Conservation (phyloP, 352 stramenopile species). For the Pythium periplocum region DNA sequence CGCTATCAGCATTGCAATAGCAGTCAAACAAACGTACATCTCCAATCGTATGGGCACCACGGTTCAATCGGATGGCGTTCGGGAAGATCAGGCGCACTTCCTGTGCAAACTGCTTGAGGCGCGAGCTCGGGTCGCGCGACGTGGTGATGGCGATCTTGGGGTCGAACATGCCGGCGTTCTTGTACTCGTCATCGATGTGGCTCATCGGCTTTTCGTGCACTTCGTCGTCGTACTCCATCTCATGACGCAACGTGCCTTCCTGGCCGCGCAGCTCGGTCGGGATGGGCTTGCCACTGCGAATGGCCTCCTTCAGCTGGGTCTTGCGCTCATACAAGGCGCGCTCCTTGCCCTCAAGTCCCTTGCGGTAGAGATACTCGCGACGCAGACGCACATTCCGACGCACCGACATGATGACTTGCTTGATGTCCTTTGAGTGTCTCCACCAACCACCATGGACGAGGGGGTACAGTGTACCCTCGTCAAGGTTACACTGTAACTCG, state of each 20-base stretch:
- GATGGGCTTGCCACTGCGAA: constrained; percentile 93
- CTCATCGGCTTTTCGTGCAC: constrained; percentile 83
- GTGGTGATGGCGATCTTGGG: constrained; percentile 98
- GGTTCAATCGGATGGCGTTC: constrained; percentile 97
- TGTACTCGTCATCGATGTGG: constrained; percentile 99
- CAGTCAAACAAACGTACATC: constrained; percentile 37
- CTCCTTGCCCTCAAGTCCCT: constrained; percentile 95
- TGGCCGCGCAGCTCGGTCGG: constrained; percentile 95
- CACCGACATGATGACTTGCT: constrained; percentile 63
- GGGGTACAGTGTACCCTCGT: no score
- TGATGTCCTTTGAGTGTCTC: neutral
- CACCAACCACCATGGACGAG: neutral
- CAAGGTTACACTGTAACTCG: no score
- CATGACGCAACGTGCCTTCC: constrained; percentile 89
- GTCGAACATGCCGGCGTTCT: constrained; percentile 95
- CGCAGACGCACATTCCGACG: constrained; percentile 95
- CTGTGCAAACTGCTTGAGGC: constrained; percentile 99
- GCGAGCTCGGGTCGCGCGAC: constrained; percentile 93
- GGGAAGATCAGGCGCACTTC: constrained; percentile 98
- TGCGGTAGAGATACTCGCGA: constrained; percentile 99
- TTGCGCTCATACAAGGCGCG: constrained; percentile 97
- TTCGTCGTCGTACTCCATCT: constrained; percentile 92
- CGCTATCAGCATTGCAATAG: no score
- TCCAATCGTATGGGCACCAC: constrained; percentile 92
- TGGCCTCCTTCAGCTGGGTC: constrained; percentile 93